These are phyloP conservation scores for Malus sieversii DNA, from an alignment of 306 rosid genomes.

Conservation along the genomic window DNA sequence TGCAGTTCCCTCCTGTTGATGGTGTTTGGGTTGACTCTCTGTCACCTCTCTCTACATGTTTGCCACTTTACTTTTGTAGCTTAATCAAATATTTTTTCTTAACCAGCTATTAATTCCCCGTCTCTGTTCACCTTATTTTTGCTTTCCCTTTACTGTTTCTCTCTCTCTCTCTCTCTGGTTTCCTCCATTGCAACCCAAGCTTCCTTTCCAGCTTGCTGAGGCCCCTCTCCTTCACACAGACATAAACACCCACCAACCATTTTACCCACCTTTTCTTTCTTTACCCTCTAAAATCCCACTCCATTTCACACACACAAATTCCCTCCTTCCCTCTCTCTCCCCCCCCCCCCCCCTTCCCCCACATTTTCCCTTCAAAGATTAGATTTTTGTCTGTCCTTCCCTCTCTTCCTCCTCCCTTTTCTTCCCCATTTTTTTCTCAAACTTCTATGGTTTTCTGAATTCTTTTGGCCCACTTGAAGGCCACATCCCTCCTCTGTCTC, in stretches of 20 bases:
- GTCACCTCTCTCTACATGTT: constrained; percentile 4
- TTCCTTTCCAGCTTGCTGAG: constrained; percentile 57
- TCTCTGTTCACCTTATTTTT: constrained; percentile 30
- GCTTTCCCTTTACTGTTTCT: constrained; percentile 66
- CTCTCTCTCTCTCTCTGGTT: constrained; percentile 27
- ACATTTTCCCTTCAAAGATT: constrained; percentile 37
- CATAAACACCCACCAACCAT: constrained; percentile 58
- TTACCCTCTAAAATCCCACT: constrained; percentile 23
- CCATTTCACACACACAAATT: constrained; percentile 1
- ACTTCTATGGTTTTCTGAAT: constrained; percentile 15
- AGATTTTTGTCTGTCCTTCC: constrained; percentile 53
- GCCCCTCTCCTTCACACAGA: constrained; percentile 30
- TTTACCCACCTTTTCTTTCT: constrained; percentile 39
- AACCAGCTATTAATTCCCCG: constrained; percentile 43
- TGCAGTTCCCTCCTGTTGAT: constrained; percentile 24
- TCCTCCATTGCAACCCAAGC: constrained; percentile 81
- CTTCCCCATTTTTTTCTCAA: background rate
- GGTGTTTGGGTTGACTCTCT: constrained; percentile 27
- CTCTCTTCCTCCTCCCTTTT: background rate
- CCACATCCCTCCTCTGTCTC: constrained; percentile 21
- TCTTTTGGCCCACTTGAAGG: constrained; percentile 46
- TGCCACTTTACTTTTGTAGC: constrained; percentile 21
- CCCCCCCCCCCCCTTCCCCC: no score
- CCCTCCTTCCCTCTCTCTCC: constrained; percentile 12
- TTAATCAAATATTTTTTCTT: constrained; percentile 27